These are phyloP conservation scores for Lichtheimia hyalospora DNA, from an alignment of 371 early-diverging fungal genomes.

Conservation along the genomic window DNA sequence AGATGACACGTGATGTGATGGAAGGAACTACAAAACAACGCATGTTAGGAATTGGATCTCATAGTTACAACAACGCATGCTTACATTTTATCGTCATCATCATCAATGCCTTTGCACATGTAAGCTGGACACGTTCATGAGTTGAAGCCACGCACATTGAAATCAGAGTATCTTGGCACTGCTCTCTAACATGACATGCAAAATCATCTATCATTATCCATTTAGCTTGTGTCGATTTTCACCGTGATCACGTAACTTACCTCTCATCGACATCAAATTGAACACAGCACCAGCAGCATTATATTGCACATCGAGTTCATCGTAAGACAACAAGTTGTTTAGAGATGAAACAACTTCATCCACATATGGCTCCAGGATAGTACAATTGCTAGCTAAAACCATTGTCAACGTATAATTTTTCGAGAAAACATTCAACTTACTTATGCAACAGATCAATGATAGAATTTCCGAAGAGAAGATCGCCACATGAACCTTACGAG, in stretches of 20 bases:
- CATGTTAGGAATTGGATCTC: too few species aligned
- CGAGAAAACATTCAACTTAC: conserved; percentile 20
- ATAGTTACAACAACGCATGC: not conserved
- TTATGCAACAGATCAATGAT: conserved; percentile 45
- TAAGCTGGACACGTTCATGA: conserved; percentile 42
- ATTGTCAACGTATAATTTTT: not conserved
- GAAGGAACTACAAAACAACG: conserved; percentile 19
- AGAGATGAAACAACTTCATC: conserved; percentile 28
- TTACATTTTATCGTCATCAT: conserved; percentile 43
- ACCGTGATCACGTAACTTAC: conserved; percentile 14
- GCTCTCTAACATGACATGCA: conserved; percentile 30
- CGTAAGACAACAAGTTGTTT: conserved; percentile 28
- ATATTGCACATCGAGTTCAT: conserved; percentile 45
- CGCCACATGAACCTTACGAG: conserved; percentile 38
- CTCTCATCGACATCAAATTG: conserved; percentile 44
- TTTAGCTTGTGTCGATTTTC: not conserved
- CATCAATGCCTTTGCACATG: conserved; percentile 36
- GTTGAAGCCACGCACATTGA: conserved; percentile 23
- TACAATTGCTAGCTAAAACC: conserved; percentile 12
- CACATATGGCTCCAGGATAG: conserved; percentile 10
- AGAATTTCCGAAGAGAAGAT: conserved; percentile 43
- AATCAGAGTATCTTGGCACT: conserved; percentile 34
- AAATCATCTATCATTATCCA: conserved; percentile 26
- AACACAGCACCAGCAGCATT: conserved; percentile 48
- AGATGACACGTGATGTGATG: conserved; percentile 27